Evolutionary conservation across 805 yeast genomes (phyloP).

Genomic region (Candida jianshihensis): DNA sequence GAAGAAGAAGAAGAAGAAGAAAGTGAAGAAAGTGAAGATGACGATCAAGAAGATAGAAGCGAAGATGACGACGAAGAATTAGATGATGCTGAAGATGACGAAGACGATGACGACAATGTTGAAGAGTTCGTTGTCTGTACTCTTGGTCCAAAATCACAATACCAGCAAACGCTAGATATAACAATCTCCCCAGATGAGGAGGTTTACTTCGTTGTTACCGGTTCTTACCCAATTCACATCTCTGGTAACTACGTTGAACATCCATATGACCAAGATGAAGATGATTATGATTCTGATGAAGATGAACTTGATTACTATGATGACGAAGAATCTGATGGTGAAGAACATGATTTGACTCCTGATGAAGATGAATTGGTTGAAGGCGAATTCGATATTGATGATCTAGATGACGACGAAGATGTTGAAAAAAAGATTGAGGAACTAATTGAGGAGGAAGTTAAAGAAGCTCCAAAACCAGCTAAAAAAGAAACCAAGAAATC

Average conservation of each 20-base stretch:
- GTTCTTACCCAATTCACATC: slow-evolving; percentile 88
- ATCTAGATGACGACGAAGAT: slow-evolving; percentile 54
- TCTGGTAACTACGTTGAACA: slow-evolving; percentile 95
- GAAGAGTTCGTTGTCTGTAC: slow-evolving; percentile 86
- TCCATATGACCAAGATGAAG: slow-evolving; percentile 73
- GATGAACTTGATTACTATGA: slow-evolving; percentile 30
- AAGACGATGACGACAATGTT: slow-evolving; percentile 62
- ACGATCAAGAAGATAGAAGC: slow-evolving; percentile 41
- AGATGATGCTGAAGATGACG: slow-evolving; percentile 21
- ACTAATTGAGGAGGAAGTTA: slow-evolving; percentile 57
- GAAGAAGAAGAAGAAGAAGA: slow-evolving; percentile 27
- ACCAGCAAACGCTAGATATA: slow-evolving; percentile 86
- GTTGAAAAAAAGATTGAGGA: slow-evolving; percentile 70
- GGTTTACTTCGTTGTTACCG: slow-evolving; percentile 89
- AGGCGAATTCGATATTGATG: slow-evolving; percentile 34
- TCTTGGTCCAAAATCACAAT: slow-evolving; percentile 74
- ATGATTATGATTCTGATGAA: slow-evolving; percentile 35
- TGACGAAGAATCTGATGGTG: slow-evolving; percentile 39
- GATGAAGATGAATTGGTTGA: slow-evolving; percentile 62
- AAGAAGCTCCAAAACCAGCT: slow-evolving; percentile 24
- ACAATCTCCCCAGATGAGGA: slow-evolving; percentile 92
- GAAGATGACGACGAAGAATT: slow-evolving; percentile 41
- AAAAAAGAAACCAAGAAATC: slow-evolving; percentile 23
- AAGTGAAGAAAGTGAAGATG: slow-evolving; percentile 25
- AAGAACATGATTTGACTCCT: slow-evolving; percentile 63